These are phyloP conservation scores for Penicillium egyptiacum DNA, from an alignment of 495 filamentous ascomycete species.

Conservation along the genomic window DNA sequence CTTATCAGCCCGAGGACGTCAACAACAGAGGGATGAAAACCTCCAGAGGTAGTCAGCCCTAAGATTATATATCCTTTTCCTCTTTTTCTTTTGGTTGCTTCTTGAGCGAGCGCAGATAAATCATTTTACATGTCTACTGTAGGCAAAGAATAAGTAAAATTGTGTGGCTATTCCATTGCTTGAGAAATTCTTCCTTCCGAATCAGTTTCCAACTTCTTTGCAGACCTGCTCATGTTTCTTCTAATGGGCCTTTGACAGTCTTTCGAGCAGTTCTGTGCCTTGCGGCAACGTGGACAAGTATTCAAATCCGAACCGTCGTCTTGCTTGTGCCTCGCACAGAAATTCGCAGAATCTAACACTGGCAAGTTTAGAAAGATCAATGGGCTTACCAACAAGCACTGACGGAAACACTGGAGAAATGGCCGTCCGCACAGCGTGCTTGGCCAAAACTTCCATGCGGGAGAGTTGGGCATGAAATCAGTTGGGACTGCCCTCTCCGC, in stretches of 20 bases:
- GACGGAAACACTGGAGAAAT: conserved; percentile 36
- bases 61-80: too few species aligned
- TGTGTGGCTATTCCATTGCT: not conserved
- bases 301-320: not conserved
- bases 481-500: conserved; percentile 35
- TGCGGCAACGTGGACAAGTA: not conserved
- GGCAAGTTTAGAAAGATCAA: not conserved
- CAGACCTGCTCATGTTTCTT: not conserved
- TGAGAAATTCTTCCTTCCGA: not conserved
- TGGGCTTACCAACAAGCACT: conserved; percentile 25
- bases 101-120: too few species aligned
- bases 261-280: not conserved
- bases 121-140: not conserved
- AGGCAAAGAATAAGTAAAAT: not conserved
- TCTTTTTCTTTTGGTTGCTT: too few species aligned
- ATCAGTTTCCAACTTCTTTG: not conserved
- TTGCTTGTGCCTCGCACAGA: too few species aligned
- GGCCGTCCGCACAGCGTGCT: conserved; percentile 31
- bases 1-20: not conserved
- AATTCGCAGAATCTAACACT: too few species aligned
- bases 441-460: conserved; percentile 24
- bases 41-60: not conserved
- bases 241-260: not conserved
- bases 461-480: conserved; percentile 25
- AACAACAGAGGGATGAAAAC: not conserved